Base-by-base conservation (phyloP, 306 rosid genomes). In the Lathyrus oleraceus region DNA sequence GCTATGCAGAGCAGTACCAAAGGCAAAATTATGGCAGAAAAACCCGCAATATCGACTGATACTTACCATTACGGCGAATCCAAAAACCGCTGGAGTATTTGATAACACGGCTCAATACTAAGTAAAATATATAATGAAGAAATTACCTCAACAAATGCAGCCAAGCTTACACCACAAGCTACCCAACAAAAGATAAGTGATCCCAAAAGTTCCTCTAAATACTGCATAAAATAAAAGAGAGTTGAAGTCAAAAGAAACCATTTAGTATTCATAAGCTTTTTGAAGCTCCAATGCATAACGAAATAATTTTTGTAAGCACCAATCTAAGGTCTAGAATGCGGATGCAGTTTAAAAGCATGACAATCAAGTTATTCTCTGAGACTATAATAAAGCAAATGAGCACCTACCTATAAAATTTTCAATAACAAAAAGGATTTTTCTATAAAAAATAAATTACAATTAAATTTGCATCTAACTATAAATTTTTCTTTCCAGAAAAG, bases 121-220 rank as follows among this genome's bases (percentile, higher is more conserved):
- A 28, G 36, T 78, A 42, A 66, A 16, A 70, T 49, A 59, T 54
- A 71, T 56, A 59, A 27, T 21, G 38, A 77, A 69, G 45, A 73
- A 16, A 65, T 75, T 89, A 93, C 98, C 98, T 93, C 97, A 67
- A 85, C 81, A 67, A 93, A 93, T 40, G 98, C 91, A 74, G 78
- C 81, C 79, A 93, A 76, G 85, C 93, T 93, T 72, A 93, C 96
- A 73, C 93, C 94, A 73, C 97, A 93, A 77, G 91, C 85, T 82
- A 93, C 91, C 97, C 97, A 93, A 73, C 84, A 84, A 79, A 90
- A 93, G 51, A 93, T 81, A 83, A 93, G 75, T 47, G 97, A 65
- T 74, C 97, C 98, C 65, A 93, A 74, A 42, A 85, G 86, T 75
- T 93, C 87, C 81, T 90, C 98, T 86, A 93, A 53, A 81, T 93